Percentiles rank a stretch among this genome's conserved stretches.
phyloP scores from a whole-genome alignment of 176 grass and related monocot genomes.

The Rhipidocladum racemiflorum region DNA sequence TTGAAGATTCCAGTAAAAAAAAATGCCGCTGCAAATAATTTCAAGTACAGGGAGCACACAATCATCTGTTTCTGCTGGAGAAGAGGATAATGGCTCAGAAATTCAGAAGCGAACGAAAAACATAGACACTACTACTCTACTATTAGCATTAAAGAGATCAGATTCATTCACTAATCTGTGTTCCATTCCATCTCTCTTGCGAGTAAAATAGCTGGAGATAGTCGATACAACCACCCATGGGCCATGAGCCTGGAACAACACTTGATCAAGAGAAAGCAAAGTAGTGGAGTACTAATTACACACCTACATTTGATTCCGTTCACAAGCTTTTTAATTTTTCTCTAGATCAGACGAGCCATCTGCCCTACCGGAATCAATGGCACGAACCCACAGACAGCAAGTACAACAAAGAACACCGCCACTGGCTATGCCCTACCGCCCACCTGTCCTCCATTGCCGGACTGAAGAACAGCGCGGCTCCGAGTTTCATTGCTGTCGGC shows the following conservation, averaged over 20 bases:
- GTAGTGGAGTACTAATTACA: slow-evolving; percentile 14
- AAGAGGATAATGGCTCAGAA: neutral
- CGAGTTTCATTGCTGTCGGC: neutral
- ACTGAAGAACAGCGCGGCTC: slow-evolving; percentile 8
- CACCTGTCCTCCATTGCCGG: neutral
- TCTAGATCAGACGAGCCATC: neutral
- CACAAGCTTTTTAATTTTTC: neutral
- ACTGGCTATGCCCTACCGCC: neutral
- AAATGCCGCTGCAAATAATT: neutral
- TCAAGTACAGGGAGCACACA: too few species aligned
- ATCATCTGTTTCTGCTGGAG: neutral
- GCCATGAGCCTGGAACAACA: slow-evolving; percentile 13
- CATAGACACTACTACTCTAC: neutral
- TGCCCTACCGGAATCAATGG: slow-evolving; percentile 26
- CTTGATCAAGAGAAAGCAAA: neutral
- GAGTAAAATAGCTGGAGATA: slow-evolving; percentile 11
- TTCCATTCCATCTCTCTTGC: neutral
- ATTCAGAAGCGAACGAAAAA: neutral
- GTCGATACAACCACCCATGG: slow-evolving; percentile 11
- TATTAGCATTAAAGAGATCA: neutral
- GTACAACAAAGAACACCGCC: slow-evolving; percentile 25
- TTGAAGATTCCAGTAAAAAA: neutral
- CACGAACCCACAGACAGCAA: slow-evolving; percentile 10
- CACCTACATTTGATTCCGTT: slow-evolving; percentile 34
- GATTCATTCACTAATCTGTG: neutral